Percentiles rank a stretch among this genome's conserved stretches.
phyloP scores from a whole-genome alignment of 176 grass and related monocot species.

The Lolium perenne region DNA sequence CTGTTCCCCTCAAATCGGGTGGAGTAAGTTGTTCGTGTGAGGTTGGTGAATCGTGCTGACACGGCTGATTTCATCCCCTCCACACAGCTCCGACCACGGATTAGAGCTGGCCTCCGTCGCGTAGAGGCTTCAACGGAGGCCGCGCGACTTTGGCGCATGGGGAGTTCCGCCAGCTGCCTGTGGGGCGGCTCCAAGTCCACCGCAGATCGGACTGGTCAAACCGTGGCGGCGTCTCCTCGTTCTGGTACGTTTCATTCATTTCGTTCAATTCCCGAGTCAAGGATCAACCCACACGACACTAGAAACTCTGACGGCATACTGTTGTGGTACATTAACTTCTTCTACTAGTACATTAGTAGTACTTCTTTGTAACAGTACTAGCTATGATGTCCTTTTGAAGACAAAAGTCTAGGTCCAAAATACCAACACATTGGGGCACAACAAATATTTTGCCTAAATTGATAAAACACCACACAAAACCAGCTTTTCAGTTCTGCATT shows the following conservation, averaged over 20 bases:
- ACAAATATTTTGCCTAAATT: not conserved
- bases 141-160: conserved; percentile 36
- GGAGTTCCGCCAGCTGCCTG: conserved; percentile 44
- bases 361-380: not conserved
- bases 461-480: conserved; percentile 20
- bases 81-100: conserved; percentile 1
- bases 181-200: conserved; percentile 30
- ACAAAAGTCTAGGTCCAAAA: conserved; percentile 13
- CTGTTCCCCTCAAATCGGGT: not conserved
- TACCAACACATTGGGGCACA: not conserved
- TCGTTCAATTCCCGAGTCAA: not conserved
- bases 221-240: conserved; percentile 18
- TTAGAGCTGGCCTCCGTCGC: conserved; percentile 17
- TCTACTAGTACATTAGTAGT: not conserved
- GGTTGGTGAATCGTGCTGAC: not conserved
- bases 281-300: not conserved
- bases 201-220: conserved; percentile 30
- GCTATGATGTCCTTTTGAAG: not conserved
- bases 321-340: not conserved
- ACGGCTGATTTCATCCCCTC: not conserved
- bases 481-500: conserved; percentile 19
- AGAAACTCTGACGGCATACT: not conserved
- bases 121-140: not conserved
- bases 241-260: conserved; percentile 44
- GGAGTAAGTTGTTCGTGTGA: not conserved